Base-by-base conservation (phyloP, 768 basidiomycete genomes). In the Leccinum obscurum region DNA sequence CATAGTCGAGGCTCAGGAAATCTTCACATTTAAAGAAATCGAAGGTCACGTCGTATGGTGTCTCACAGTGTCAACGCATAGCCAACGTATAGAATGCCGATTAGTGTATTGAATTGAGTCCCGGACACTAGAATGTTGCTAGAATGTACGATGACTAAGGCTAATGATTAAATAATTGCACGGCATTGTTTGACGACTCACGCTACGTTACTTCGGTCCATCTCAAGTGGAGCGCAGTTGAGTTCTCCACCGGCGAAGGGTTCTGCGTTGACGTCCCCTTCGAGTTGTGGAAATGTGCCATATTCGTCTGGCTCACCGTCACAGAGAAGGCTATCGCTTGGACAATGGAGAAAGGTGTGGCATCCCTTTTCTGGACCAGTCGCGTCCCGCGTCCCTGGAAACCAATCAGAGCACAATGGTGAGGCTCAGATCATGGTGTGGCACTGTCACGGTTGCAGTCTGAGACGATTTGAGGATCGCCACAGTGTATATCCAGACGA, bases 161-260 rank as follows among this genome's bases (percentile, higher is more conserved):
- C 10, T 53, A 24, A n/a, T n/a, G n/a, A n/a, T 24, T 24, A 24
- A 24, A 24, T 24, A 24, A 24, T 11, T 28, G 48, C 15, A 39
- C 14, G 8, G 14, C 14, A 64, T 37, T 10, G 26, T 20, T 22
- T n/a, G n/a, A 51, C 32, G 22, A 67, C 79, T 65, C 71, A 87
- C 86, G 81, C 76, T 56, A 79, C 85, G 69, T 88, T 88, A 68
- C 86, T 89, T 41, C 88, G 79, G 68, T 89, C 88, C 65, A 90
- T 82, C 81, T 87, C 22, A n/a, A n/a, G 50, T 13, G 41, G 34
- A 32, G 20, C 1, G 17, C 9, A 22, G 48, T 9, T 62, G 24
- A 57, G 72, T 37, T 68, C 72, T 20, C 24, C 24, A 24, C 24
- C 2, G n/a, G n/a, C n/a, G 24, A 24, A 24, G 24, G 24, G 24